phyloP scores from a whole-genome alignment of 192 early-diverging fungal species.

The Backusella circina region DNA sequence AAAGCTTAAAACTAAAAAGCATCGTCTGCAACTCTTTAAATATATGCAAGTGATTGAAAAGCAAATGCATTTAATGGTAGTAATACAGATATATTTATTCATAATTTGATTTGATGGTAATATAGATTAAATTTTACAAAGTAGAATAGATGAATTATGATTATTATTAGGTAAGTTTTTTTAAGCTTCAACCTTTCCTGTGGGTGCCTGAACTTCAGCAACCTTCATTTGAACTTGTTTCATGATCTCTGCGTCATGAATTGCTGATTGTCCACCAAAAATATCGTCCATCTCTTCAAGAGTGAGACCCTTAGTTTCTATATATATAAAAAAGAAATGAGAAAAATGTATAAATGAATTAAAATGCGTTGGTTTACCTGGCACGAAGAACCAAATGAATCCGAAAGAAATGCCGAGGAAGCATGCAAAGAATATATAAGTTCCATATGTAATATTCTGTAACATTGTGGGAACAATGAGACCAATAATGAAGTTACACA shows the following conservation, averaged over 20 bases:
- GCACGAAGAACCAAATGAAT: constrained; percentile 59
- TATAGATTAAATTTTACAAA: background rate
- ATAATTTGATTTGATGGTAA: background rate
- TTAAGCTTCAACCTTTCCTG: background rate
- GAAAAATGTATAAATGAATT: background rate
- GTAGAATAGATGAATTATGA: background rate
- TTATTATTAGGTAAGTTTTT: background rate
- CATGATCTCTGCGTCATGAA: constrained; percentile 24
- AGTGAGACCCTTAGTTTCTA: constrained; percentile 59
- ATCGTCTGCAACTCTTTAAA: no score
- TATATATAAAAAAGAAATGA: background rate
- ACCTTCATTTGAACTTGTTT: constrained; percentile 8
- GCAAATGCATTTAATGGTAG: background rate
- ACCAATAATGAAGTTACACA: constrained; percentile 70
- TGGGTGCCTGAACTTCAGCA: background rate
- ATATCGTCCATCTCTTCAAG: constrained; percentile 77
- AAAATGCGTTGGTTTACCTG: constrained; percentile 1
- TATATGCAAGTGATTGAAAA: background rate
- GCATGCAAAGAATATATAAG: constrained; percentile 60
- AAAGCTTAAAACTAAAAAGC: background rate
- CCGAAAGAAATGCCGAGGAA: constrained; percentile 44
- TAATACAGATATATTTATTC: background rate
- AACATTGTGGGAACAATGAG: constrained; percentile 63
- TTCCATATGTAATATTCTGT: constrained; percentile 44
- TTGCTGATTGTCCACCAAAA: constrained; percentile 38